Evolutionary conservation across 176 grass and related monocot species (phyloP).

Genomic region (Neostapfia colusana): DNA sequence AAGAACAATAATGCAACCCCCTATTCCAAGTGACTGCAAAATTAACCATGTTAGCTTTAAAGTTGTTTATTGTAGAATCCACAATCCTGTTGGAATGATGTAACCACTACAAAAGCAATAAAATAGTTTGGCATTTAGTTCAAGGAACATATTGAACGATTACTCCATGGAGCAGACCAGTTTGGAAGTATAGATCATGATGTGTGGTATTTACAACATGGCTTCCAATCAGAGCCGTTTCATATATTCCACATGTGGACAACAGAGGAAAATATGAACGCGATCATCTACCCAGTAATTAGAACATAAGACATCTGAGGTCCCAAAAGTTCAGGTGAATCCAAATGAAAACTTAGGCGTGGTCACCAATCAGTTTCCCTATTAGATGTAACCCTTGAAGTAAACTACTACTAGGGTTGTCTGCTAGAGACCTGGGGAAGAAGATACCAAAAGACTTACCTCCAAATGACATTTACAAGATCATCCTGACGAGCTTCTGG

Average conservation of each 20-base stretch:
- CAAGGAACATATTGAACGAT: no score
- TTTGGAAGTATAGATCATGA: no score
- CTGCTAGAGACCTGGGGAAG: conserved; percentile 18
- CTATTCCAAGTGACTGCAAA: conserved; percentile 15
- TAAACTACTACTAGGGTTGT: conserved; percentile 1
- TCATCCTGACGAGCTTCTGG: conserved; percentile 81
- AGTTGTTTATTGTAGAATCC: no score
- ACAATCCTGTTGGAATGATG: no score
- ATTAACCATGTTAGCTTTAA: conserved; percentile 4
- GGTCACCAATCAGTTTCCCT: background rate
- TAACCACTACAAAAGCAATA: no score
- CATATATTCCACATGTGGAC: background rate
- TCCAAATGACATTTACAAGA: conserved; percentile 93
- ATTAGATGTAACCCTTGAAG: conserved; percentile 7
- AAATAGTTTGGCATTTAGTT: no score
- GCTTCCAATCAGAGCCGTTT: no score
- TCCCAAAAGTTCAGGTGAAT: background rate
- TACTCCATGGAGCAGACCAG: no score
- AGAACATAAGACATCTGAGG: background rate
- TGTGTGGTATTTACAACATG: no score
- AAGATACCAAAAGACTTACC: conserved; percentile 51
- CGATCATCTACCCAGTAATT: background rate
- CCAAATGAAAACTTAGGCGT: background rate
- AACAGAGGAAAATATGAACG: background rate
- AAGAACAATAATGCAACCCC: background rate